A percentile compares a stretch with the other conserved stretches of the same genome.
Evolutionary conservation across 2,329 filamentous ascomycete species (phyloP).

Genomic region (Penicillium polonicum): DNA sequence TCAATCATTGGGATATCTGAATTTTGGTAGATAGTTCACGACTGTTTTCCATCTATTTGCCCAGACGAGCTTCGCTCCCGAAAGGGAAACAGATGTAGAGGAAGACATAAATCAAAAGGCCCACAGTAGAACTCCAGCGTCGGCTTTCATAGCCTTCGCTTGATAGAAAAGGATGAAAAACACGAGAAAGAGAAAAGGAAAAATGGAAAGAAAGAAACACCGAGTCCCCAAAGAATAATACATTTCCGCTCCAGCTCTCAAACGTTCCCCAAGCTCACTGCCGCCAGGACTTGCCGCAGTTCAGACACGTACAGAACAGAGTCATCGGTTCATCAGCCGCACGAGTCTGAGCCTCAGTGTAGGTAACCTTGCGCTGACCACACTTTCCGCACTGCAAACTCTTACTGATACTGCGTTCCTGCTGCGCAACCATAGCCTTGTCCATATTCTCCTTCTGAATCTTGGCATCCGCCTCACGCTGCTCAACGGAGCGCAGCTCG

Average conservation of each 20-base stretch:
- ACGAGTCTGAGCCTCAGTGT: constrained; percentile 92
- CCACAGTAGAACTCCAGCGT: constrained; percentile 13
- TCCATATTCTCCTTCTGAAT: constrained; percentile 93
- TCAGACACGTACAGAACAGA: constrained; percentile 49
- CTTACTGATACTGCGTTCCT: constrained; percentile 84
- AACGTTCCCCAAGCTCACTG: constrained; percentile 29
- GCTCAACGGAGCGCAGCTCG: constrained; percentile 85
- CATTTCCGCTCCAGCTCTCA: constrained; percentile 5
- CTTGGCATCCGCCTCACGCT: constrained; percentile 70
- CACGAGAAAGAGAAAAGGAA: constrained; percentile 2
- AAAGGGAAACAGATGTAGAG: not conserved
- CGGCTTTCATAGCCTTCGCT: constrained; percentile 1
- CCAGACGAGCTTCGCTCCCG: not conserved
- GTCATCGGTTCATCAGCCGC: constrained; percentile 84
- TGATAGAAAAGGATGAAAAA: constrained; percentile 4
- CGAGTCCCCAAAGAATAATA: constrained; percentile 17
- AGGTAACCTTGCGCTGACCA: constrained; percentile 89
- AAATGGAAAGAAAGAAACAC: constrained; percentile 8
- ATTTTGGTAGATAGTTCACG: constrained; percentile 4
- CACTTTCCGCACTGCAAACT: constrained; percentile 89
- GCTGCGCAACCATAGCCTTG: constrained; percentile 90
- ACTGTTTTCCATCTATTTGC: not conserved
- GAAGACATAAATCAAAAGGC: not conserved
- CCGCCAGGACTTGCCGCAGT: constrained; percentile 50
- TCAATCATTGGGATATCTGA: constrained; percentile 2